A percentile compares a stretch with the other conserved stretches of the same genome.
These are phyloP conservation scores for Xylaria sp. DNA, from an alignment of 495 filamentous ascomycete genomes.

Conservation along the genomic window DNA sequence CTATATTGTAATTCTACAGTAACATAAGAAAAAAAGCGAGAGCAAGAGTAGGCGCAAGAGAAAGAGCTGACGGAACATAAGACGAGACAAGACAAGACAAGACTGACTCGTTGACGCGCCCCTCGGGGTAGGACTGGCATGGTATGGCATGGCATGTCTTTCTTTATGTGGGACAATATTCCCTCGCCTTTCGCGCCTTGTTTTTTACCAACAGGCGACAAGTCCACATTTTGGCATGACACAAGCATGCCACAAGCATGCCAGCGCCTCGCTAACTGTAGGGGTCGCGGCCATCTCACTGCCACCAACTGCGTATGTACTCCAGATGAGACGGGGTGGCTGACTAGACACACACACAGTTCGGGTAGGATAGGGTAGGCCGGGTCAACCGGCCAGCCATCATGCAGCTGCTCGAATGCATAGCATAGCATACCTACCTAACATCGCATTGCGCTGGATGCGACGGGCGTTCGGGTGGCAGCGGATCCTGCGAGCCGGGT, in stretches of 20 bases:
- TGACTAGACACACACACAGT: not conserved
- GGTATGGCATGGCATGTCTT: not conserved
- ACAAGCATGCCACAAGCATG: conserved; percentile 12
- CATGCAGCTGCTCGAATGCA: not conserved
- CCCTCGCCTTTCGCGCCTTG: not conserved
- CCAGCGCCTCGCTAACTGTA: conserved; percentile 13
- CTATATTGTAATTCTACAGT: not conserved
- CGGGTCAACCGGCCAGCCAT: not conserved
- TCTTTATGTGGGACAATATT: conserved; percentile 18
- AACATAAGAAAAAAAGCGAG: not conserved
- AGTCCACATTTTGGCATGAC: conserved; percentile 5
- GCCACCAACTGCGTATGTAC: not conserved
- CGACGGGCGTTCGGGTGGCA: conserved; percentile 14
- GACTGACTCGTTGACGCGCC: conserved; percentile 3
- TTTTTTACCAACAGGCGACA: not conserved
- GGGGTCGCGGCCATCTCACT: not conserved
- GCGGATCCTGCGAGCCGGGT: conserved; percentile 1
- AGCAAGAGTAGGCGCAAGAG: no score
- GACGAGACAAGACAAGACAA: not conserved
- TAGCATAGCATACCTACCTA: not conserved
- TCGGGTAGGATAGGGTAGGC: not conserved
- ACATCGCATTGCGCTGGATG: not conserved
- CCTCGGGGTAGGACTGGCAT: conserved; percentile 1
- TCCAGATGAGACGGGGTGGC: not conserved
- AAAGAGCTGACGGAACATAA: not conserved